Evolutionary conservation across 1,284 basidiomycete genomes (phyloP).

Genomic region (Irpex sp.): DNA sequence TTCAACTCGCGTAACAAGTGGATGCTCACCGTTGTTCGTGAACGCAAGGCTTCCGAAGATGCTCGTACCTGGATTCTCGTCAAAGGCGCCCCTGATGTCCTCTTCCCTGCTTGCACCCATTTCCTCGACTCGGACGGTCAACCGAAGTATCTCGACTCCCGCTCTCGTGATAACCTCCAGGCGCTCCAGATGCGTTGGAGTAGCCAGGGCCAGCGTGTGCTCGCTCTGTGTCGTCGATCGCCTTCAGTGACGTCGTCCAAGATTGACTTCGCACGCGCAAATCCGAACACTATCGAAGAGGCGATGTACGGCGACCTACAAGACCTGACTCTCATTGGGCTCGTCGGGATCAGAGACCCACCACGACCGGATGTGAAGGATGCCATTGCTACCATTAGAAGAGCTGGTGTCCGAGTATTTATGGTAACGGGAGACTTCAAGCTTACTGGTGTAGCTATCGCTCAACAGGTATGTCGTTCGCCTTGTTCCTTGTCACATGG

Average conservation of each 20-base stretch:
- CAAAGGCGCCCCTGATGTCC: conserved; percentile 60
- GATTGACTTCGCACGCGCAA: conserved; percentile 23
- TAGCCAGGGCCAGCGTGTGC: conserved; percentile 57
- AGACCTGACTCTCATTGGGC: conserved; percentile 55
- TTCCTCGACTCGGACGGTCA: conserved; percentile 37
- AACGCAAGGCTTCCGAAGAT: conserved; percentile 13
- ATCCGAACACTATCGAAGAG: conserved; percentile 35
- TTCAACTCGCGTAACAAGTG: conserved; percentile 71
- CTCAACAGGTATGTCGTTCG: conserved; percentile 55
- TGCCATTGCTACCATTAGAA: conserved; percentile 44
- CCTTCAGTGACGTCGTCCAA: conserved; percentile 19
- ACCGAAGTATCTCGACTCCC: conserved; percentile 31
- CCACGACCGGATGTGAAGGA: conserved; percentile 56
- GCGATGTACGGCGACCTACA: conserved; percentile 34
- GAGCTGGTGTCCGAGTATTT: conserved; percentile 62
- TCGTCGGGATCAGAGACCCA: conserved; percentile 65
- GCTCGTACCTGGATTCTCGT: conserved; percentile 36
- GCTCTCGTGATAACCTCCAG: conserved; percentile 26
- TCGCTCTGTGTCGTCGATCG: conserved; percentile 40
- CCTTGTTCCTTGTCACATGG: conserved; percentile 33
- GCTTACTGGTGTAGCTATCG: conserved; percentile 57
- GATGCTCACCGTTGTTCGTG: conserved; percentile 47
- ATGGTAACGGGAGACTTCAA: conserved; percentile 71
- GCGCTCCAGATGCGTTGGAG: conserved; percentile 49
- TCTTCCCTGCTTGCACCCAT: conserved; percentile 43